Base-by-base conservation (phyloP, 148 eudicot genomes). In the Vaccinium myrtillus region DNA sequence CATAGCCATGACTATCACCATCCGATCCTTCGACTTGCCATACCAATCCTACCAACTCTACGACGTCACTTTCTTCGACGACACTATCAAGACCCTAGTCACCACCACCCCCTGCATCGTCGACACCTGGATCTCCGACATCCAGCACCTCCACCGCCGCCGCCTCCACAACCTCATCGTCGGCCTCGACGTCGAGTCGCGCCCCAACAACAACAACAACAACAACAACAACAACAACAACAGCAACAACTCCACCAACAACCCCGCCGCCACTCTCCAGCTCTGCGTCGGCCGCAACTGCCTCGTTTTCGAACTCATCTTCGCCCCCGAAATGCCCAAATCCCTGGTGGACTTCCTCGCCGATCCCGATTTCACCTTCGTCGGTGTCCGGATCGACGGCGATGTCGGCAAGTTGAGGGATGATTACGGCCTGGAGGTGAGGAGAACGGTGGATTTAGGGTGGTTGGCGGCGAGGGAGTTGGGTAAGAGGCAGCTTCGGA, bases 151-250 rank as follows among this genome's bases (percentile, higher is more conserved):
- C 69, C 78, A 84, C 78, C 67, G 10, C 69, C 55, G 6, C 70
- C 43, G 54, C 25, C 78, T 32, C 43, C 23, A 78, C 46, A 27
- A 59, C 2, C 79, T 85, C 58, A 15, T 85, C 25, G 74, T 85
- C 61, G 87, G 87, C 27, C 36, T 85, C 74, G 87, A 85, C 74
- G 6, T 80, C 36, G 83, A 85, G 63, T 85, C 83, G 87, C 73
- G 83, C 9, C 87, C 87, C 21, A 43, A 59, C 21, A 2, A 6
- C 65, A 10, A 0, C 18, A 19, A 49, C 19, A n/a, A n/a, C 21
- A 43, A 59, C 21, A 2, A 6, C 65, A 10, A 0, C 21, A 43
- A 59, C 21, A 2, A 6, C 65, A 10, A 0, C 21, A 43, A 59
- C 21, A 2, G 3, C 65, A 10, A 0, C 18, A 19, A 49, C 19